Conservation (phyloP, 1,284 basidiomycete species). For the Lignosus rhinocerotis region DNA sequence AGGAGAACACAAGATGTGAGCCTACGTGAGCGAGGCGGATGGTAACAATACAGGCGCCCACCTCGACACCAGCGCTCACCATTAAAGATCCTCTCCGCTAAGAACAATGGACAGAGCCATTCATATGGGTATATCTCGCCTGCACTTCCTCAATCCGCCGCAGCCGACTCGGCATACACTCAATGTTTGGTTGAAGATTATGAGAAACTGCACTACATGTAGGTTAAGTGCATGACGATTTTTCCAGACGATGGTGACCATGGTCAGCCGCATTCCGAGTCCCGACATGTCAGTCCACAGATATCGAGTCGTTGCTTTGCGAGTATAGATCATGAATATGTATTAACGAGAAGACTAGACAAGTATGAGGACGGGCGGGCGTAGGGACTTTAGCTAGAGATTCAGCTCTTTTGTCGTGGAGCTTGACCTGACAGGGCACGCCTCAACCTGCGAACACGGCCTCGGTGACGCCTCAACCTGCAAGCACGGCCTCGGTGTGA, state of each 20-base stretch:
- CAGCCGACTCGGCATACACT: conserved; percentile 1
- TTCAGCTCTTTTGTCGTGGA: too few species aligned
- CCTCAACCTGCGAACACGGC: conserved; percentile 1
- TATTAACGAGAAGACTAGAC: too few species aligned
- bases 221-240: too few species aligned
- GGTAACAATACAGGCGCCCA: conserved; percentile 18
- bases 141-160: not conserved
- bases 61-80: conserved; percentile 7
- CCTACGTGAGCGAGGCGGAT: not conserved
- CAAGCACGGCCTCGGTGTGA: not conserved
- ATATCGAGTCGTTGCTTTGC: not conserved
- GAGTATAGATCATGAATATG: too few species aligned
- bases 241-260: too few species aligned
- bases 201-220: not conserved
- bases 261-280: not conserved
- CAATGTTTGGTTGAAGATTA: not conserved
- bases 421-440: not conserved
- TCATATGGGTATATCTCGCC: not conserved
- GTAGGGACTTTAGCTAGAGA: not conserved
- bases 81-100: not conserved
- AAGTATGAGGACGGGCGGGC: not conserved
- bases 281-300: not conserved
- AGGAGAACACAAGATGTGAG: conserved; percentile 17
- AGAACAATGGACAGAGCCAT: not conserved
- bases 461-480: not conserved